A percentile compares a stretch with the other conserved stretches of the same genome.
These are phyloP conservation scores for Azolla pinnata DNA, from an alignment of 75 land plant genomes.

Conservation along the genomic window DNA sequence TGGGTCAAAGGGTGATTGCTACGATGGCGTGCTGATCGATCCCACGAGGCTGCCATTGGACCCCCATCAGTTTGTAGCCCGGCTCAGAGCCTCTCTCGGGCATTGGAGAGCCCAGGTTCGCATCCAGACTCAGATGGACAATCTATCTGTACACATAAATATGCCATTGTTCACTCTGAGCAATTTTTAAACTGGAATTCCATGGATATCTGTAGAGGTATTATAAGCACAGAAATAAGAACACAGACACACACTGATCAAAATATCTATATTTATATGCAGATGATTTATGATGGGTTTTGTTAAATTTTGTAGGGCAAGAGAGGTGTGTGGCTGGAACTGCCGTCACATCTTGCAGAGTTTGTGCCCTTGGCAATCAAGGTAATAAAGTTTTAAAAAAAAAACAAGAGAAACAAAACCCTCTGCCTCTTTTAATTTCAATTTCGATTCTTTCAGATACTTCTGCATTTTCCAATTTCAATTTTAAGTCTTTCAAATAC, in stretches of 20 bases:
- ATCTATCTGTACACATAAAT: no score
- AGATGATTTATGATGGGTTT: not conserved
- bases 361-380: slow-evolving; percentile 69
- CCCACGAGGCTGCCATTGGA: slow-evolving; percentile 11
- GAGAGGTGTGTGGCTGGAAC: slow-evolving; percentile 80
- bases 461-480: no score
- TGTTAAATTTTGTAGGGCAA: slow-evolving; percentile 41
- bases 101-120: slow-evolving; percentile 10
- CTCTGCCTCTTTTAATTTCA: no score
- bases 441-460: no score
- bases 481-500: no score
- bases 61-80: not conserved
- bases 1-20: slow-evolving; percentile 2
- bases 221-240: not conserved
- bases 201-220: not conserved
- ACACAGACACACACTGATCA: no score
- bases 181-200: not conserved
- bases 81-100: slow-evolving; percentile 5
- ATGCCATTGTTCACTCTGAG: no score
- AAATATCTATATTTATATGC: no score
- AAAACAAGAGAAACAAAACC: no score
- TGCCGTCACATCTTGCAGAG: slow-evolving; percentile 40
- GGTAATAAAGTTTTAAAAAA: no score
- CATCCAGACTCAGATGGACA: no score
- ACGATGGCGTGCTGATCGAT: slow-evolving; percentile 15